Percentiles rank a stretch among this genome's conserved stretches.
Evolutionary conservation across 2,329 filamentous ascomycete genomes (phyloP).

Genomic region (Colletotrichum neosansevieriae): DNA sequence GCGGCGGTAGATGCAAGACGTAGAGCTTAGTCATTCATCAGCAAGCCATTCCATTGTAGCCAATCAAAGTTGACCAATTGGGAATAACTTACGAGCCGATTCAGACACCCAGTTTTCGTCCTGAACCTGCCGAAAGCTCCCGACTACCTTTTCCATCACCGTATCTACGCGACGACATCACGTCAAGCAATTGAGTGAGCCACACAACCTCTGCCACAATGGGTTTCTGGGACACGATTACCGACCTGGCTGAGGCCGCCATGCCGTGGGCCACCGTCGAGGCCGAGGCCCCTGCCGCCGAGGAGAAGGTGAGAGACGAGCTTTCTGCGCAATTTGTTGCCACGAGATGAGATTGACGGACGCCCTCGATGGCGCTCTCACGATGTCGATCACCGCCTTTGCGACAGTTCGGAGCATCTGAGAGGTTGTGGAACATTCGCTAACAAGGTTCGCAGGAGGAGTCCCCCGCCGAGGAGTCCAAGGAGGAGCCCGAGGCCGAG

Average conservation of each 20-base stretch:
- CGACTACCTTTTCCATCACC: slow-evolving; percentile 51
- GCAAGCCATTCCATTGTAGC: slow-evolving; percentile 41
- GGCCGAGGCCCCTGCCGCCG: slow-evolving; percentile 76
- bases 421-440: not conserved
- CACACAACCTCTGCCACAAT: slow-evolving; percentile 62
- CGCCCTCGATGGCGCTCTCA: not conserved
- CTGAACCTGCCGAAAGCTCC: slow-evolving; percentile 52
- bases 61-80: slow-evolving; percentile 65
- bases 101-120: slow-evolving; percentile 45
- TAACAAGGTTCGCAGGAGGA: slow-evolving; percentile 49
- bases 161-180: slow-evolving; percentile 37
- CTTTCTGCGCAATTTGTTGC: slow-evolving; percentile 39
- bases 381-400: not conserved
- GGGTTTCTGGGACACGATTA: slow-evolving; percentile 75
- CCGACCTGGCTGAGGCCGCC: slow-evolving; percentile 73
- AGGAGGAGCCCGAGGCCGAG: slow-evolving; percentile 61
- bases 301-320: slow-evolving; percentile 65
- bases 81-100: slow-evolving; percentile 58
- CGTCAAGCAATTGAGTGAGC: slow-evolving; percentile 44
- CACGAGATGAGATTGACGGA: slow-evolving; percentile 6
- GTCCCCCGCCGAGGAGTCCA: slow-evolving; percentile 48
- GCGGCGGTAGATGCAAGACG: not conserved
- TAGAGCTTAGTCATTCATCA: slow-evolving; percentile 26
- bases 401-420: not conserved
- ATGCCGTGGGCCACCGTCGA: slow-evolving; percentile 74